Conservation (phyloP, 1,284 basidiomycete genomes). For the Prillingera fragicola region DNA sequence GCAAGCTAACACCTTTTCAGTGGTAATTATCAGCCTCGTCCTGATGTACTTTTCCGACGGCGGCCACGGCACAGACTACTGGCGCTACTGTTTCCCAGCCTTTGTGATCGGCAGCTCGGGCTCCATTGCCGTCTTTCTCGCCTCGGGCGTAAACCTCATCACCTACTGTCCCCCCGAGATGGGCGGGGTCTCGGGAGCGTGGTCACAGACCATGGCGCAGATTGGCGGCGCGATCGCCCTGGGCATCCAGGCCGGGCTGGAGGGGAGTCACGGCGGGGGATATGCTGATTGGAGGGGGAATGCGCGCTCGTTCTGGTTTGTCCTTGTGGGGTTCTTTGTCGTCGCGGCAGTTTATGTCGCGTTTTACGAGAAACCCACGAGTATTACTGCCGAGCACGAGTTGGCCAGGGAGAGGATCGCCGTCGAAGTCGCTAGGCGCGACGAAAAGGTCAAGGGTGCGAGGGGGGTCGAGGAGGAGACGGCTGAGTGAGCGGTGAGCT, state of each 20-base stretch:
- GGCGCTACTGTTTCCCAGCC: constrained; percentile 38
- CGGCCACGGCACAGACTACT: constrained; percentile 39
- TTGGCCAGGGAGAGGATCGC: constrained; percentile 28
- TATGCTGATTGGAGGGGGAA: constrained; percentile 34
- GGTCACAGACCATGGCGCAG: constrained; percentile 39
- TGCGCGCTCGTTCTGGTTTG: constrained; percentile 32
- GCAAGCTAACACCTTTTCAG: constrained; percentile 8
- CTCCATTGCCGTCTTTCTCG: constrained; percentile 27
- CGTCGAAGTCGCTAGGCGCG: too few relatives aligned
- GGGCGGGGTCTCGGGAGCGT: constrained; percentile 41
- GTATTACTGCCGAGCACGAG: constrained; percentile 33
- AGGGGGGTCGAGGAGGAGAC: too few relatives aligned
- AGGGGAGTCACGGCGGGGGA: constrained; percentile 24
- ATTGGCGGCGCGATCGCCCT: constrained; percentile 33
- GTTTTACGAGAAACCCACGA: constrained; percentile 29
- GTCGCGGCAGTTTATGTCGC: constrained; percentile 25
- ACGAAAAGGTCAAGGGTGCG: too few relatives aligned
- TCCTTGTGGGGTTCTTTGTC: constrained; percentile 28
- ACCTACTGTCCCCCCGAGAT: constrained; percentile 35
- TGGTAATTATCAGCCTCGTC: constrained; percentile 27
- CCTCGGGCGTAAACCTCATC: constrained; percentile 28
- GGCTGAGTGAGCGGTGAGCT: too few relatives aligned
- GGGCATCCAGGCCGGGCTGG: constrained; percentile 43
- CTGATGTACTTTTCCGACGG: constrained; percentile 37
- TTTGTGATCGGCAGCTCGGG: constrained; percentile 24